Percentiles rank a stretch among this genome's conserved stretches.
Evolutionary conservation across 2,329 filamentous ascomycete species (phyloP).

Genomic region (Sclerotinia spermophila): DNA sequence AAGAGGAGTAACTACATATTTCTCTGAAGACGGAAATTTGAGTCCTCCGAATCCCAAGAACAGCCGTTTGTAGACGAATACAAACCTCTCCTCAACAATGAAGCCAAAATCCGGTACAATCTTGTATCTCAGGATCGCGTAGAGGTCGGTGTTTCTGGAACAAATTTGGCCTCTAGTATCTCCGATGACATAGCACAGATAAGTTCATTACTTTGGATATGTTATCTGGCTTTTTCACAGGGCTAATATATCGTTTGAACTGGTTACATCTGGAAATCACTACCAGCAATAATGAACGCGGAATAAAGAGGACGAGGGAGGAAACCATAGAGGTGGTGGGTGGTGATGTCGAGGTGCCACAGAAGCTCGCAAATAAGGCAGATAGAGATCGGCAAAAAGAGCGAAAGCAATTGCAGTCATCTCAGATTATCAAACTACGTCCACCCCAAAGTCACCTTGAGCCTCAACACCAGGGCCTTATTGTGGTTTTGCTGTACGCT

Average conservation of each 20-base stretch:
- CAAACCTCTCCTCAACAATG: neutral
- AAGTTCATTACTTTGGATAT: neutral
- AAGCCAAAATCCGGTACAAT: too few species aligned
- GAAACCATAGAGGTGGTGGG: neutral
- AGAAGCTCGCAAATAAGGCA: neutral
- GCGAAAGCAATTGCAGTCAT: rapidly evolving
- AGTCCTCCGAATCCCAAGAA: rapidly evolving
- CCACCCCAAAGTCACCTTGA: neutral
- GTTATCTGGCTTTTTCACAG: neutral
- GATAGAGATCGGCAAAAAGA: neutral
- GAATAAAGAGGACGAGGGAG: neutral
- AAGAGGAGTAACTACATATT: neutral
- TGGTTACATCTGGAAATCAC: neutral
- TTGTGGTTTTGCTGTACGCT: neutral
- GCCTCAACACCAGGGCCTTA: neutral
- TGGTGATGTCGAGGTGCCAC: neutral
- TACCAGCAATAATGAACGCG: neutral
- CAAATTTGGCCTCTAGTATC: neutral
- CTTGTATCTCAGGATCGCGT: neutral
- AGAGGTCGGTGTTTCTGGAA: too few species aligned
- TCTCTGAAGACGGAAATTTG: neutral
- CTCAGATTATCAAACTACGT: too few species aligned
- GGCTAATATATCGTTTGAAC: neutral
- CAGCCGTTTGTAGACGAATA: neutral
- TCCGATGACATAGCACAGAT: neutral